Evolutionary conservation across 495 filamentous ascomycete species (phyloP), one percentile per base, ranked within the genome.

Genomic region (Lepidopterella palustris): DNA sequence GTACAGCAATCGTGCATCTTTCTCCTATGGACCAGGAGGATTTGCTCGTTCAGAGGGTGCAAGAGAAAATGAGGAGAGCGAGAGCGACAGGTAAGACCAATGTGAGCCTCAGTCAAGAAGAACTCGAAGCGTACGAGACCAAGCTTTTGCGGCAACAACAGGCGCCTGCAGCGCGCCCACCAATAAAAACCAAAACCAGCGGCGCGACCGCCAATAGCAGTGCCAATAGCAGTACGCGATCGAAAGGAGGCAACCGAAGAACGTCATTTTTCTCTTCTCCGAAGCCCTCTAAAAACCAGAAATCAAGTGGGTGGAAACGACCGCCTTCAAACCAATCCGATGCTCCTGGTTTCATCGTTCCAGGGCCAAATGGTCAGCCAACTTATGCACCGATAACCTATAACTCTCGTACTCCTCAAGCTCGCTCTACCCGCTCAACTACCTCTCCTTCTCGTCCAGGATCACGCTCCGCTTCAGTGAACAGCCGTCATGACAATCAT

Each of bases 391-490:
- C 71, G 0, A 68, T 62, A 55, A 68, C 49, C 26, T 65, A 55
- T 61, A 56, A 45, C 53, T 58, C 55, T 59, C 64, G 48, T 59
- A 56, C 40, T 55, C 31, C 53, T 18, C 51, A 28, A 53, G 62
- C 58, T 55, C 40, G 51, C 6, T 23, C 39, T 23, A 31, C 49
- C 23, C 62, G 58, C 23, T 62, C 63, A 13, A 48, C 52, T 20
- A 53, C 32, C 28, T 57, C 59, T n/a, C 66, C 55, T 10, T 62
- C 70, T 15, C 63, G 63, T 15, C 35, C 65, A 13, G 35, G 55
- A 10, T 71, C 71, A 20, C 69, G 68, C 13, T 70, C 71, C 25
- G 62, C 64, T n/a, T 73, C 71, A 13, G 58, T 62, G 4, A 66
- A 59, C 57, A 64, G 54, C 26, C 55, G 58, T 26, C 53, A 61